Conservation (phyloP, 768 basidiomycete genomes). For the Phlegmacium glaucopus region DNA sequence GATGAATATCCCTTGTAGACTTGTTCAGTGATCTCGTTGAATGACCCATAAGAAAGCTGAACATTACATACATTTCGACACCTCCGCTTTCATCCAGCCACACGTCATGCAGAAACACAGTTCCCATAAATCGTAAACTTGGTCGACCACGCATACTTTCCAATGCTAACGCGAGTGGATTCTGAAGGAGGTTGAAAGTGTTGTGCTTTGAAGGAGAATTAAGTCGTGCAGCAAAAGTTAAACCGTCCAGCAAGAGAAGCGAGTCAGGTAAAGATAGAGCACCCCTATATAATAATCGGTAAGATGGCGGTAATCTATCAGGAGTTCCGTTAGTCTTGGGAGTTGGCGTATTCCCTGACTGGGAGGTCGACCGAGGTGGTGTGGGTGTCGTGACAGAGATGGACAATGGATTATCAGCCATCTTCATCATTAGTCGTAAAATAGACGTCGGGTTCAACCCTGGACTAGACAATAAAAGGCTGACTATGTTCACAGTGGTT, state of each 20-base stretch:
- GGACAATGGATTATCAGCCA: neutral
- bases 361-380: slow-evolving; percentile 11
- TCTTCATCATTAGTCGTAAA: neutral
- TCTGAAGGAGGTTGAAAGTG: slow-evolving; percentile 46
- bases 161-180: slow-evolving; percentile 66
- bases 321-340: neutral
- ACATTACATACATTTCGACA: slow-evolving; percentile 32
- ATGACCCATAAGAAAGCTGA: neutral
- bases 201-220: slow-evolving; percentile 35
- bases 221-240: slow-evolving; percentile 60
- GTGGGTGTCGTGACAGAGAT: slow-evolving; percentile 16
- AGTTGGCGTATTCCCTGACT: neutral
- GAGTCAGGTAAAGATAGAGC: slow-evolving; percentile 74
- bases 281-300: slow-evolving; percentile 72
- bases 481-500: no score
- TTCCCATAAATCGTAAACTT: slow-evolving; percentile 55
- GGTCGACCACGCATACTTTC: slow-evolving; percentile 81
- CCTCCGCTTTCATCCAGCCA: slow-evolving; percentile 59
- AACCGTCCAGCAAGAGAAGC: slow-evolving; percentile 64
- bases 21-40: neutral
- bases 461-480: no score
- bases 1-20: slow-evolving; percentile 61
- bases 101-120: slow-evolving; percentile 48
- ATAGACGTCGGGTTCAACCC: neutral
- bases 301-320: slow-evolving; percentile 7